phyloP scores from a whole-genome alignment of 768 basidiomycete genomes.

The Leucosporidium creatinivorum region DNA sequence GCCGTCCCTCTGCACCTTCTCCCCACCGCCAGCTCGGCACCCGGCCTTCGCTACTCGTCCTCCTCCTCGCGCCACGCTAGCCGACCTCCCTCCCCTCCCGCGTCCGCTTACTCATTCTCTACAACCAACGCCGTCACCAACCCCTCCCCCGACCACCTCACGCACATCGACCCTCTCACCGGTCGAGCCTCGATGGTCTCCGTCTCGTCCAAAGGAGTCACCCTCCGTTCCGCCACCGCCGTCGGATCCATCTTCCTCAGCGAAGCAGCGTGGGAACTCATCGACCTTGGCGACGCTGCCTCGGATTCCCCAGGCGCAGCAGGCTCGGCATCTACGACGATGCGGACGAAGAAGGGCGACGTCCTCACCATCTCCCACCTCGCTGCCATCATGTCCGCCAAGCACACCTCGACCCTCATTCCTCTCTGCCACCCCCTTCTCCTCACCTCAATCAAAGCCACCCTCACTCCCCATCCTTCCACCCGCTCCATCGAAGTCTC shows the following conservation, averaged over 20 bases:
- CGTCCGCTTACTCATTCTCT: background rate
- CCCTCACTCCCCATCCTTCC: constrained; percentile 46
- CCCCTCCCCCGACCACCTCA: constrained; percentile 43
- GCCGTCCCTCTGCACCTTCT: no score
- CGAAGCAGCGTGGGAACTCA: constrained; percentile 56
- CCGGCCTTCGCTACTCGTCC: no score
- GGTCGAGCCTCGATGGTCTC: constrained; percentile 81
- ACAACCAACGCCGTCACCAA: background rate
- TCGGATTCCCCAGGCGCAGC: no score
- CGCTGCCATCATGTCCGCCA: constrained; percentile 79
- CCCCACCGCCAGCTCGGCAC: no score
- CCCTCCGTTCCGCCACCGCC: constrained; percentile 66
- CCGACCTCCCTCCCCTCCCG: background rate
- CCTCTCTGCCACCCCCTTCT: constrained; percentile 81
- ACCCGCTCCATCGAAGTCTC: constrained; percentile 41
- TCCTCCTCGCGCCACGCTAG: no score
- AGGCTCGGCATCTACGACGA: background rate
- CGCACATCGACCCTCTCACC: constrained; percentile 59
- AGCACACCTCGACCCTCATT: constrained; percentile 73
- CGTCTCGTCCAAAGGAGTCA: constrained; percentile 56
- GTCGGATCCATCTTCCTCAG: constrained; percentile 65
- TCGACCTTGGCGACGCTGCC: constrained; percentile 41
- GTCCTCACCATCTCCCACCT: constrained; percentile 51
- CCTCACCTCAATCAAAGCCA: constrained; percentile 63
- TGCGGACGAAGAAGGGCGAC: constrained; percentile 40